Evolutionary conservation across 148 eudicot species (phyloP).

Genomic region (Cornus controversa): DNA sequence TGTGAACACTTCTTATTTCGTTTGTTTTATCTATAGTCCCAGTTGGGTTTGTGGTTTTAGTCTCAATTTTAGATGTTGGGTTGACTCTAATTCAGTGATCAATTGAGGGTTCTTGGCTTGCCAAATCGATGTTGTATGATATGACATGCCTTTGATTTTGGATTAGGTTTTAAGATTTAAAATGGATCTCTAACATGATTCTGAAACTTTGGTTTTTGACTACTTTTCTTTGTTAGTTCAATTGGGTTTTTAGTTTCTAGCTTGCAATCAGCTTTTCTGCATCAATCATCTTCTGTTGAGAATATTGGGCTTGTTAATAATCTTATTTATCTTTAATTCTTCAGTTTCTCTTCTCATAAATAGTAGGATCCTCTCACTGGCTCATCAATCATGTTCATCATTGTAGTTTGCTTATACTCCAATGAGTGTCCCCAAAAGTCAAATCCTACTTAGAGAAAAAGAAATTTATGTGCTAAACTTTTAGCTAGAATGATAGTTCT

Average conservation of each 20-base stretch:
- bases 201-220: background rate
- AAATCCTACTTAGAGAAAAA: too few relatives aligned
- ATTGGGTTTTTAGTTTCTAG: background rate
- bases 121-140: background rate
- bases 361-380: too few relatives aligned
- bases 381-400: too few relatives aligned
- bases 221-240: background rate
- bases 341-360: background rate
- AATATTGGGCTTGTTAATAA: background rate
- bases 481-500: too few relatives aligned
- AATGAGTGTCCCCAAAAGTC: too few relatives aligned
- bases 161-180: background rate
- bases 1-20: background rate
- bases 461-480: too few relatives aligned
- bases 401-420: too few relatives aligned
- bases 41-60: background rate
- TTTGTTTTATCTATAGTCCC: background rate
- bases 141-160: background rate
- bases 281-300: background rate
- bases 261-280: background rate
- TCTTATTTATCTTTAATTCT: background rate
- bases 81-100: background rate
- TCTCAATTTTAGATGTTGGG: background rate
- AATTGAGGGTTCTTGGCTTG: background rate
- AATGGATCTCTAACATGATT: background rate